Conservation (phyloP, 306 rosid species). For the Pachyrhizus erosus region DNA sequence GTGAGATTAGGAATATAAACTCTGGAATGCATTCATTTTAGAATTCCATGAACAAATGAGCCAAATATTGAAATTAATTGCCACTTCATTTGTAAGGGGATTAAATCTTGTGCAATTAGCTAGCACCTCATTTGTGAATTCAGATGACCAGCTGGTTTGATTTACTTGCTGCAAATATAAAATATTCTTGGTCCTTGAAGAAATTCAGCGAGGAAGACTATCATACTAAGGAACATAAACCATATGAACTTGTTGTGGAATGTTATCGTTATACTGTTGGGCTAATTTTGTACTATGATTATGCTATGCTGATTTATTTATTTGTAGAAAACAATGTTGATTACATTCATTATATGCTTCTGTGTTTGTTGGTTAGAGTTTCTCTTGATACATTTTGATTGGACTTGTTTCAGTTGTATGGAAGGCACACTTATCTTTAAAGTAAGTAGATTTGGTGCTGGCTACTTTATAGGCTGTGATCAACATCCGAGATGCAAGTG, state of each 20-base stretch:
- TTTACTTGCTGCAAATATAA: too few relatives aligned
- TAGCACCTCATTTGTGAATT: too few relatives aligned
- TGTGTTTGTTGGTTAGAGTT: constrained; percentile 17
- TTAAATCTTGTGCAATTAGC: too few relatives aligned
- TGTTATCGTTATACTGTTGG: neutral
- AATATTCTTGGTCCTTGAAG: too few relatives aligned
- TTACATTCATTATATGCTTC: constrained; percentile 21
- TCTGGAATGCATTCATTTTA: too few relatives aligned
- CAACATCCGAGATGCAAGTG: constrained; percentile 98
- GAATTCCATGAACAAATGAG: too few relatives aligned
- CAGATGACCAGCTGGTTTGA: too few relatives aligned
- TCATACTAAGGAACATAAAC: neutral
- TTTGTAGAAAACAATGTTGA: constrained; percentile 27
- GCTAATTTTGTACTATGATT: neutral
- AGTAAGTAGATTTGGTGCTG: constrained; percentile 92
- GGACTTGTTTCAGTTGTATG: constrained; percentile 72
- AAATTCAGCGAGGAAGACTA: neutral
- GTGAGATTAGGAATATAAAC: neutral
- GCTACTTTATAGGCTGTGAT: constrained; percentile 95
- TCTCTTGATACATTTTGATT: constrained; percentile 37
- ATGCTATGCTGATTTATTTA: constrained; percentile 27
- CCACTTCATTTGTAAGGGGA: too few relatives aligned
- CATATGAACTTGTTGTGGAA: neutral
- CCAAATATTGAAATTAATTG: too few relatives aligned
- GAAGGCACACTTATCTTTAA: constrained; percentile 88